Conservation (phyloP, 352 stramenopile genomes). For the Globisporangium nunn region DNA sequence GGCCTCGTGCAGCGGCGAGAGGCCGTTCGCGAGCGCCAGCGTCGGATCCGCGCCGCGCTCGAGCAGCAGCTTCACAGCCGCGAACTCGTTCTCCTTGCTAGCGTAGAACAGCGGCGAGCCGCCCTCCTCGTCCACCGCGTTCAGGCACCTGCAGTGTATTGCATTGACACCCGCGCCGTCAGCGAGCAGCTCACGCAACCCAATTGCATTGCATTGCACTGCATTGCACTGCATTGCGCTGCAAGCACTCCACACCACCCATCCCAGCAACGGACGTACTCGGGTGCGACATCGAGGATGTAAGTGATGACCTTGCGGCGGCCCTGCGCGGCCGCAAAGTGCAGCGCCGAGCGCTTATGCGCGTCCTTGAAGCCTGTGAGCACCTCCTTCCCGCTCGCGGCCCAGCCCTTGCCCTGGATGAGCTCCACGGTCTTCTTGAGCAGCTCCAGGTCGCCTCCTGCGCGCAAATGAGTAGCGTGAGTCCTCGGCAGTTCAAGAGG, state of each 20-base stretch:
- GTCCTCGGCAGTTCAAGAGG: too few species aligned
- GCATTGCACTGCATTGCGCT: too few species aligned
- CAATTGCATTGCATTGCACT: too few species aligned
- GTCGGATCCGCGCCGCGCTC: slow-evolving; percentile 47
- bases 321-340: slow-evolving; percentile 74
- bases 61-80: slow-evolving; percentile 54
- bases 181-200: too few species aligned
- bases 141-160: slow-evolving; percentile 21
- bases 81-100: slow-evolving; percentile 73
- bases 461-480: neutral
- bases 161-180: slow-evolving; percentile 7
- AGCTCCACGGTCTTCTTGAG: slow-evolving; percentile 56
- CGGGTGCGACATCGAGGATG: slow-evolving; percentile 55
- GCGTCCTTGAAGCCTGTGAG: slow-evolving; percentile 76
- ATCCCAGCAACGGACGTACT: too few species aligned
- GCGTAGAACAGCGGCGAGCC: slow-evolving; percentile 65
- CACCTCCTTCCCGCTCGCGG: slow-evolving; percentile 41
- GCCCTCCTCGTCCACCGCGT: slow-evolving; percentile 65
- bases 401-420: slow-evolving; percentile 53
- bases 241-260: too few species aligned
- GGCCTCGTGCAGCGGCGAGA: slow-evolving; percentile 59
- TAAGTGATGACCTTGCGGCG: slow-evolving; percentile 67
- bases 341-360: slow-evolving; percentile 71
- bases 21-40: slow-evolving; percentile 49
- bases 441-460: slow-evolving; percentile 69